Evolutionary conservation across 1,139 yeast genomes (phyloP).

Genomic region (Saccharomyces hybrid): DNA sequence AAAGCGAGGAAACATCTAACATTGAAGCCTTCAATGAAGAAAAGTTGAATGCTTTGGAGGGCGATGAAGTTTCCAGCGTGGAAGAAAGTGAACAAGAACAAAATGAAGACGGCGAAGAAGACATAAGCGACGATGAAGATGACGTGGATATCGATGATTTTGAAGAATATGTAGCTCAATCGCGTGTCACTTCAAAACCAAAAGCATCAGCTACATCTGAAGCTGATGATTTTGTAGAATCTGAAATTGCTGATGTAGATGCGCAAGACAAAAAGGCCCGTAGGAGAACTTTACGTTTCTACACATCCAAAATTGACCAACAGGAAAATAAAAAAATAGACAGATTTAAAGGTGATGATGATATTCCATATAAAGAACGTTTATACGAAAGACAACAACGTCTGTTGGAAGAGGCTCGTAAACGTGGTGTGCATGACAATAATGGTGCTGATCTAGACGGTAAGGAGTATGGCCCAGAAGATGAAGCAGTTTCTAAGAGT

Average conservation of each 20-base stretch:
- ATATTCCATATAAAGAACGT: conserved; percentile 88
- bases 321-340: conserved; percentile 55
- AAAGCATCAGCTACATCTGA: conserved; percentile 9
- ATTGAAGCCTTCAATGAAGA: conserved; percentile 27
- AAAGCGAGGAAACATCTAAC: conserved; percentile 23
- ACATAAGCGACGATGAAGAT: conserved; percentile 29
- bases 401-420: conserved; percentile 77
- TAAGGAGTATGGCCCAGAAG: conserved; percentile 41
- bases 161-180: conserved; percentile 44
- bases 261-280: conserved; percentile 77
- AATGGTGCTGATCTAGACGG: conserved; percentile 51
- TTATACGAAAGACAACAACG: conserved; percentile 83
- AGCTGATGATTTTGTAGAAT: conserved; percentile 51
- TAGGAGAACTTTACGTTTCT: conserved; percentile 82
- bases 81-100: conserved; percentile 13
- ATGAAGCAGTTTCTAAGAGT: conserved; percentile 38
- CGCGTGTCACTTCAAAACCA: conserved; percentile 35
- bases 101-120: conserved; percentile 15
- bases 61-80: conserved; percentile 20
- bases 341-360: conserved; percentile 72
- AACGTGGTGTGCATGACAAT: conserved; percentile 60
- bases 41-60: conserved; percentile 19
- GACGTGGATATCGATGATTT: conserved; percentile 36
- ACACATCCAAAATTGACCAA: conserved; percentile 92
- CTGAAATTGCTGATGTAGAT: conserved; percentile 67